A percentile compares a stretch with the other conserved stretches of the same genome.
phyloP scores from a whole-genome alignment of 129 eudicot species.

The Helianthus tuberosus region DNA sequence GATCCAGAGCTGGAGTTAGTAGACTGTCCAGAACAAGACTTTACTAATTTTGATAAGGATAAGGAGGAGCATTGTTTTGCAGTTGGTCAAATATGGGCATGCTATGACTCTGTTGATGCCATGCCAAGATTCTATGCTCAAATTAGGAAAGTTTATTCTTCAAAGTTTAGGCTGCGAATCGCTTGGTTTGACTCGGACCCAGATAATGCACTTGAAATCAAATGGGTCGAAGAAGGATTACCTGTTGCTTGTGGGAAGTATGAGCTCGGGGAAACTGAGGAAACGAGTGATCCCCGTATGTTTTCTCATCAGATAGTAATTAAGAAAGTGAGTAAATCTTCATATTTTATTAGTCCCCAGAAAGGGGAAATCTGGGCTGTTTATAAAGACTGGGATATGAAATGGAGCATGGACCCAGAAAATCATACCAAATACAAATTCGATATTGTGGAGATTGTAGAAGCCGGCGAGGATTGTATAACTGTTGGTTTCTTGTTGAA shows the following conservation, averaged over 20 bases:
- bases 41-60: conserved; percentile 61
- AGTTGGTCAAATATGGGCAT: conserved; percentile 82
- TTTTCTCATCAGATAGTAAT: conserved; percentile 72
- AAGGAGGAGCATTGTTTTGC: conserved; percentile 55
- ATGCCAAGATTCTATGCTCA: conserved; percentile 89
- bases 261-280: conserved; percentile 38
- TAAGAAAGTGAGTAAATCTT: conserved; percentile 34
- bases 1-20: conserved; percentile 30
- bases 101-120: conserved; percentile 63
- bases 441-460: conserved; percentile 74
- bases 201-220: conserved; percentile 32
- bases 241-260: conserved; percentile 75
- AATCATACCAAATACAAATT: conserved; percentile 47
- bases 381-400: conserved; percentile 72
- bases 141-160: conserved; percentile 40
- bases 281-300: conserved; percentile 40
- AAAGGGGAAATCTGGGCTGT: conserved; percentile 90
- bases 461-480: conserved; percentile 23
- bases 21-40: conserved; percentile 63
- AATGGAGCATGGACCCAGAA: conserved; percentile 60
- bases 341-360: conserved; percentile 54
- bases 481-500: conserved; percentile 65
- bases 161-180: conserved; percentile 52
- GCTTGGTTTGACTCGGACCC: conserved; percentile 78
- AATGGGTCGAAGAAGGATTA: conserved; percentile 59